Base-by-base conservation (phyloP, 352 stramenopile genomes). In the Globisporangium sylvaticum region DNA sequence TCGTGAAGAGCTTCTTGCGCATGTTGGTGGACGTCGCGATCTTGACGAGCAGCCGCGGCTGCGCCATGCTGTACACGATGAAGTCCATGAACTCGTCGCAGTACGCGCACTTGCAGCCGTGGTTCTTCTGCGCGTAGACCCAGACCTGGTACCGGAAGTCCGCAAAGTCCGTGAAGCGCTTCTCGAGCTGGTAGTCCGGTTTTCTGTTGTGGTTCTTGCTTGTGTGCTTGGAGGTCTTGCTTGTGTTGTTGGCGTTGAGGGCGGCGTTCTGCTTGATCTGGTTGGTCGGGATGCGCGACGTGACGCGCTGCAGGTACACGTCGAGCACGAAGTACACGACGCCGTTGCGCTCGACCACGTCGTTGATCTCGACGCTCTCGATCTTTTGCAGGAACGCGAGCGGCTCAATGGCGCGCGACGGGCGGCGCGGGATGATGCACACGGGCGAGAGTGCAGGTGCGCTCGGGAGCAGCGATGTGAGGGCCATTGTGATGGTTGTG, bases 221-320 rank as follows among this genome's bases (percentile, higher is more conserved):
- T 44, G 2, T 64, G 31, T 8, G 57, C 55, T 83, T 66, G 20
- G 9, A 37, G 31, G 7, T 57, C 18, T 55, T 64, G 60, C 39
- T 46, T n/a, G 22, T 54, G 32, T 34, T n/a, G 20, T 5, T 39
- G 42, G 7, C 18, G 22, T 46, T 24, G 39, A 24, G 48, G 18
- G 67, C 53, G 60, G 25, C 32, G 34, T 42, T 42, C 34, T 42
- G 34, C 12, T 42, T 42, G 34, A 58, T 73, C 73, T 84, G 79
- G 69, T 82, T 81, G 20, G 77, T 84, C 50, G 79, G 83, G 58
- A 91, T 87, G 52, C 81, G 81, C n/a, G 69, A 86, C 64, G 80
- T 77, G 39, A 68, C 69, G 61, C 80, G 77, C 68, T 90, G 63
- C 4, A 90, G 67, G 71, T 76, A 91, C 18, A 91, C 73, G 39